Conservation (phyloP, 345 rosid species). For the Carallia brachiata region DNA sequence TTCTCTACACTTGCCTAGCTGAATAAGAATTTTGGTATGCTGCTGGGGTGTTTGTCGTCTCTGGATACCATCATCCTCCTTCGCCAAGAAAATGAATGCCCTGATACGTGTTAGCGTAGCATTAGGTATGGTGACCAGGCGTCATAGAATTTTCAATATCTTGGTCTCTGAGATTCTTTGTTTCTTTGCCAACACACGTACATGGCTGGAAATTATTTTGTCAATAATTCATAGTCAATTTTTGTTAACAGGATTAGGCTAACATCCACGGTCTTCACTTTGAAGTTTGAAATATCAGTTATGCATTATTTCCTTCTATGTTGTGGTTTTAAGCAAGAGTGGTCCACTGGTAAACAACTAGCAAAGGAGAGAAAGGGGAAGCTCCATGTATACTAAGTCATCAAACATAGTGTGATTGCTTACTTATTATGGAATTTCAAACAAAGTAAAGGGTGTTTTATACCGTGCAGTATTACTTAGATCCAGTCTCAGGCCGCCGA, state of each 20-base stretch:
- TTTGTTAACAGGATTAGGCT: no score
- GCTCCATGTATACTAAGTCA: not conserved
- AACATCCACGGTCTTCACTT: no score
- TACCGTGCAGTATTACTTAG: conserved; percentile 40
- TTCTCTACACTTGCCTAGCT: no score
- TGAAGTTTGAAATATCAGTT: no score
- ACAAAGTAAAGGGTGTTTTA: not conserved
- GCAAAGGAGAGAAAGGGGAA: not conserved
- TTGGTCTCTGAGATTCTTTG: not conserved
- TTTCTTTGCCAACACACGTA: no score
- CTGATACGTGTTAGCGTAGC: not conserved
- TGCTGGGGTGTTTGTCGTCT: not conserved
- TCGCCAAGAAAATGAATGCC: not conserved
- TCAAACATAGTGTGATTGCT: not conserved
- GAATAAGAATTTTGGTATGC: no score
- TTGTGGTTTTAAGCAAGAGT: no score
- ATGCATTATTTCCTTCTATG: no score
- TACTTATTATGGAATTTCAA: not conserved
- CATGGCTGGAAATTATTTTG: no score
- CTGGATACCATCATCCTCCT: not conserved
- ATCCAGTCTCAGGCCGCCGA: conserved; percentile 29
- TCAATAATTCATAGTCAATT: no score
- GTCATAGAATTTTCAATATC: not conserved
- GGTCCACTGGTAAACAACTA: no score
- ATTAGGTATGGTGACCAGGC: not conserved